A percentile compares a stretch with the other conserved stretches of the same genome.
phyloP scores from a whole-genome alignment of 495 filamentous ascomycete species.

The Penicillium manginii region DNA sequence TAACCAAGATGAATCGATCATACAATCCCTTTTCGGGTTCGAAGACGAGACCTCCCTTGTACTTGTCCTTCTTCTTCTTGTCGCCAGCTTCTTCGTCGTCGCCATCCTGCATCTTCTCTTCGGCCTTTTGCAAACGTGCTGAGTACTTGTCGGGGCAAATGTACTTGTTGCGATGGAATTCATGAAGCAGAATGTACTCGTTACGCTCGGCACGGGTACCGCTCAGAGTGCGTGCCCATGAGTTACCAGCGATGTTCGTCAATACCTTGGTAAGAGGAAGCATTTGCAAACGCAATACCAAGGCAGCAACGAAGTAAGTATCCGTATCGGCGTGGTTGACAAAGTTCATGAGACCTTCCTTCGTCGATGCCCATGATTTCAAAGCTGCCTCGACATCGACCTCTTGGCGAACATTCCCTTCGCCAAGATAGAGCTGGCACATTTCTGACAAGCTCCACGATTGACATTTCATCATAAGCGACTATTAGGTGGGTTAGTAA shows the following conservation, averaged over 20 bases:
- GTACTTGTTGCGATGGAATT: slow-evolving; percentile 94
- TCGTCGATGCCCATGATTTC: slow-evolving; percentile 83
- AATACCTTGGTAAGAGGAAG: slow-evolving; percentile 91
- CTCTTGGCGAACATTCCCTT: slow-evolving; percentile 70
- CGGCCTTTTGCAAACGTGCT: slow-evolving; percentile 69
- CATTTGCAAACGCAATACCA: slow-evolving; percentile 87
- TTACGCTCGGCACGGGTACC: slow-evolving; percentile 97
- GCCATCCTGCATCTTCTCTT: slow-evolving; percentile 64
- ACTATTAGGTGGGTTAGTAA: slow-evolving; percentile 51
- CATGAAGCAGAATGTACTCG: slow-evolving; percentile 97
- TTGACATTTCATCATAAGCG: slow-evolving; percentile 94
- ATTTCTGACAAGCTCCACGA: slow-evolving; percentile 98
- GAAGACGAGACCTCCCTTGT: slow-evolving; percentile 96
- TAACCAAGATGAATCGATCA: slow-evolving; percentile 95
- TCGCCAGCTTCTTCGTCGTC: slow-evolving; percentile 74
- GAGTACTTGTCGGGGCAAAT: slow-evolving; percentile 92
- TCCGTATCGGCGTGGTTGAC: slow-evolving; percentile 90
- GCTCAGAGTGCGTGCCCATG: slow-evolving; percentile 93
- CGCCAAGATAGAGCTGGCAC: slow-evolving; percentile 83
- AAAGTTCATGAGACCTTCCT: slow-evolving; percentile 89
- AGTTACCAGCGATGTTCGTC: slow-evolving; percentile 96
- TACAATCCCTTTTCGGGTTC: slow-evolving; percentile 97
- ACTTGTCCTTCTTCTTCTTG: slow-evolving; percentile 99
- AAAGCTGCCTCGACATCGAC: slow-evolving; percentile 85
- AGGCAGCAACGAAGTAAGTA: slow-evolving; percentile 91